phyloP scores from a whole-genome alignment of 1,139 yeast genomes.

The Meyerozyma athensensis region DNA sequence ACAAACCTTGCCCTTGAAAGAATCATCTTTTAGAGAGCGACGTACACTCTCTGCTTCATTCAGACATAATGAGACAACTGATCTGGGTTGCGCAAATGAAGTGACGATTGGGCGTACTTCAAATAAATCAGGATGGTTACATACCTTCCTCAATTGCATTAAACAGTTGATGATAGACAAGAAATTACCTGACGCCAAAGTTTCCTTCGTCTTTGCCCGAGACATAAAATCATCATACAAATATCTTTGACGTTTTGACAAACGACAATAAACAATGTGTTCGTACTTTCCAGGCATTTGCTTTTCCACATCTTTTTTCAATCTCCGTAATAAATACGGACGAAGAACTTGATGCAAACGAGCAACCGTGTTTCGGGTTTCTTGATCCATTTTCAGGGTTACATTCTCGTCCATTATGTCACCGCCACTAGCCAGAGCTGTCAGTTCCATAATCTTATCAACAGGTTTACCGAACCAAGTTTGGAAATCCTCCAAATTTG shows the following conservation, averaged over 20 bases:
- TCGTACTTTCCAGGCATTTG: conserved; percentile 99
- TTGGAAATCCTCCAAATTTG: conserved; percentile 91
- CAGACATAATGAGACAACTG: conserved; percentile 53
- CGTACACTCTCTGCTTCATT: conserved; percentile 40
- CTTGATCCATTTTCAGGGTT: conserved; percentile 46
- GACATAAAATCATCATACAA: conserved; percentile 97
- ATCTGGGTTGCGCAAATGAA: conserved; percentile 68
- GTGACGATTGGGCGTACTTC: conserved; percentile 95
- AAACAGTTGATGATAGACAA: conserved; percentile 92
- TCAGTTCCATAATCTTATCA: conserved; percentile 75
- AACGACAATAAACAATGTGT: conserved; percentile 85
- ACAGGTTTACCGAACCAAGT: conserved; percentile 99
- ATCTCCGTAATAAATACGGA: conserved; percentile 85
- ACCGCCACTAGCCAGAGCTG: conserved; percentile 49
- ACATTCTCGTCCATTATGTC: conserved; percentile 42
- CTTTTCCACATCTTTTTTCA: conserved; percentile 94
- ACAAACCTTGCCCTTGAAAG: conserved; percentile 33
- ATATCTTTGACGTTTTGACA: conserved; percentile 88
- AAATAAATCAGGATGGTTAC: conserved; percentile 95
- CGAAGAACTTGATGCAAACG: conserved; percentile 90
- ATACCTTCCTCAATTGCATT: conserved; percentile 96
- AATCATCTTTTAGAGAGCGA: conserved; percentile 27
- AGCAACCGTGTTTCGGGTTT: conserved; percentile 79
- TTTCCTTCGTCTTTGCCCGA: conserved; percentile 90
- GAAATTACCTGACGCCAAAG: conserved; percentile 91